A percentile compares a stretch with the other conserved stretches of the same genome.
phyloP scores from a whole-genome alignment of 2,329 filamentous ascomycete genomes.

The Paecilomyces dactylethromorphus region DNA sequence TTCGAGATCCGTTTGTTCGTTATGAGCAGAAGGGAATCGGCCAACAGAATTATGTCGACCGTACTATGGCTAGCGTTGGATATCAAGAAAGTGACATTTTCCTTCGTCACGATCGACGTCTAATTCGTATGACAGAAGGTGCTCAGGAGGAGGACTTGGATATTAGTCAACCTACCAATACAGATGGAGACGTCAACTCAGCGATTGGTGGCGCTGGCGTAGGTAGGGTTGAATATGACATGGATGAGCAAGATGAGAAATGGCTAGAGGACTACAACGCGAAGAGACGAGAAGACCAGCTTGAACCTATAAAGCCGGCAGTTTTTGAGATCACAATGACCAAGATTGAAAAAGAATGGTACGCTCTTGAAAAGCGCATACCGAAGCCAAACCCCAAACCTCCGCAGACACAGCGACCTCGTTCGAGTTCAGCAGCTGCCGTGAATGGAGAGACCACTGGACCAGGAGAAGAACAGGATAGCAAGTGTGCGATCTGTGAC shows the following conservation, averaged over 20 bases:
- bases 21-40: slow-evolving; percentile 76
- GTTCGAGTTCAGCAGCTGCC: slow-evolving; percentile 88
- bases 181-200: slow-evolving; percentile 53
- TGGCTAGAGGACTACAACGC: slow-evolving; percentile 84
- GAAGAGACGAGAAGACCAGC: slow-evolving; percentile 64
- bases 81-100: slow-evolving; percentile 95
- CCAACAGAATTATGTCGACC: slow-evolving; percentile 87
- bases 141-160: slow-evolving; percentile 60
- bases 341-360: slow-evolving; percentile 98
- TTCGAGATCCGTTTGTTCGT: slow-evolving; percentile 41
- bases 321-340: slow-evolving; percentile 98
- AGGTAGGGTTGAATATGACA: slow-evolving; percentile 93
- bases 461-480: slow-evolving; percentile 86
- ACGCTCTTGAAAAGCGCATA: slow-evolving; percentile 90
- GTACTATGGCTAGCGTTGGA: slow-evolving; percentile 90
- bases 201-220: slow-evolving; percentile 48
- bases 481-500: slow-evolving; percentile 94
- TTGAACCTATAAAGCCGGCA: slow-evolving; percentile 81
- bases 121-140: slow-evolving; percentile 58
- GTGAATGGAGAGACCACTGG: slow-evolving; percentile 86
- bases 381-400: slow-evolving; percentile 96
- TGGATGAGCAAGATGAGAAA: slow-evolving; percentile 98
- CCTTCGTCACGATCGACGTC: slow-evolving; percentile 64
- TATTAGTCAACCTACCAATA: slow-evolving; percentile 46
- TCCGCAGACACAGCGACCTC: slow-evolving; percentile 84